Evolutionary conservation across 306 rosid species (phyloP), one percentile per base, ranked within the genome.

Genomic region (Pyrus pyrifolia): DNA sequence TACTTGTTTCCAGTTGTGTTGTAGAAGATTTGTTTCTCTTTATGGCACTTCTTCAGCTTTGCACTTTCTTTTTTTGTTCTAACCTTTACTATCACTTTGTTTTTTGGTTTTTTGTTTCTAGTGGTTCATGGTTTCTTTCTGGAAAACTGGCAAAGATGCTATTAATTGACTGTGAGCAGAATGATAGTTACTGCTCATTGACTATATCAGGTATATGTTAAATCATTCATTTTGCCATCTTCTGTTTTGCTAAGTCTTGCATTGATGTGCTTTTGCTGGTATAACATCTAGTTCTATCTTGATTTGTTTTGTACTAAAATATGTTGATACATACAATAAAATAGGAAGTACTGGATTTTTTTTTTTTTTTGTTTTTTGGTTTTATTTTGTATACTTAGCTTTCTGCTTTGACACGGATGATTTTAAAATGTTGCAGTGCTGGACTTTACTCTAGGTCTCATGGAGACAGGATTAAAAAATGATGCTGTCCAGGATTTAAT

Each of bases 81-180:
- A 62, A 71, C 74, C 78, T 52, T 72, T 23, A 49, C 51, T 64
- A 45, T 51, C 46, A 52, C 72, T 77, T 59, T 84, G 11, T 27
- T 11, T 60, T 23, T 25, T 25, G 23, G 5, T 3, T n/a, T 58
- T 58, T 23, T 68, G 73, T 85, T 82, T 63, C 83, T 30, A 90
- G 96, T 79, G 94, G 88, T 72, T 86, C 98, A 64, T 92, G 96
- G 98, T 57, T 92, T 81, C 95, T 92, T 71, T 94, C 96, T 74
- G 90, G 92, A 75, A 90, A 87, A 78, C 83, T 92, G 78, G 89
- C 95, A 49, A 94, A 87, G 86, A 85, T 94, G 96, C 85, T 94
- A 66, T 74, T 85, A 64, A 84, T 90, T 77, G 97, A 94, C 84
- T 87, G 88, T 81, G 97, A 94, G 82, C 93, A 91, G 27, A 94